Conservation (phyloP, 2,329 filamentous ascomycete species). For the Ophiocordyceps sinensis region DNA sequence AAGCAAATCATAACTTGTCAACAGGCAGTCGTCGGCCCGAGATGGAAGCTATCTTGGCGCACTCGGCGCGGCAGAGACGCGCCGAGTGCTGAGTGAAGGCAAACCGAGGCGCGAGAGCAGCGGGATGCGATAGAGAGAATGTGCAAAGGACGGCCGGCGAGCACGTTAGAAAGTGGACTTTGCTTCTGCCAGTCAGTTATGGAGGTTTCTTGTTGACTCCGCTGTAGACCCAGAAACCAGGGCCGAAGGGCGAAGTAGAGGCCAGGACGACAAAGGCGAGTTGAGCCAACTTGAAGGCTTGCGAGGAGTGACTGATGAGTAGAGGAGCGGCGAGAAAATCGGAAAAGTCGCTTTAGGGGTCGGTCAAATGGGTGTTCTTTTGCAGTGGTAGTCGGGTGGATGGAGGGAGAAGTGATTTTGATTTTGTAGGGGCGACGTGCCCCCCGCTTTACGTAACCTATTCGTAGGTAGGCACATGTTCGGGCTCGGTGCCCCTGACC, state of each 20-base stretch:
- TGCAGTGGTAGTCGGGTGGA: too few relatives aligned
- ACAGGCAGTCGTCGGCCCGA: slow-evolving; percentile 4
- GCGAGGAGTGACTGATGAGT: background rate
- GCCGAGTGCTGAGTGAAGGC: slow-evolving; percentile 18
- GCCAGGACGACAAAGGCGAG: slow-evolving; percentile 55
- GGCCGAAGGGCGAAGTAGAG: slow-evolving; percentile 80
- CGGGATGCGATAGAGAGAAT: background rate
- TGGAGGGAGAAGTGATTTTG: too few relatives aligned
- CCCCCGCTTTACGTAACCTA: too few relatives aligned
- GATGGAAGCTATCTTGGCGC: slow-evolving; percentile 5
- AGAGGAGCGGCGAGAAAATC: background rate
- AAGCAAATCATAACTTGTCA: slow-evolving; percentile 15
- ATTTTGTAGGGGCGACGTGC: too few relatives aligned
- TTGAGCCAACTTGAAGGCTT: slow-evolving; percentile 87
- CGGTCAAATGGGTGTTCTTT: too few relatives aligned
- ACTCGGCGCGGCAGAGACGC: slow-evolving; percentile 22
- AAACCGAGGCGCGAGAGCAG: slow-evolving; percentile 23
- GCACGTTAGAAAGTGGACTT: too few relatives aligned
- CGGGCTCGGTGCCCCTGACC: too few relatives aligned
- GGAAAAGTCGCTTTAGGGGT: too few relatives aligned
- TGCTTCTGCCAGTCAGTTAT: slow-evolving; percentile 31
- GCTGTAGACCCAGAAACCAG: slow-evolving; percentile 84
- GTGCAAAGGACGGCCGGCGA: background rate
- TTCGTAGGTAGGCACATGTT: too few relatives aligned
- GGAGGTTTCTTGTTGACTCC: slow-evolving; percentile 96